These are phyloP conservation scores for Annona cherimola DNA, from an alignment of 164 flowering plant species.

Conservation along the genomic window DNA sequence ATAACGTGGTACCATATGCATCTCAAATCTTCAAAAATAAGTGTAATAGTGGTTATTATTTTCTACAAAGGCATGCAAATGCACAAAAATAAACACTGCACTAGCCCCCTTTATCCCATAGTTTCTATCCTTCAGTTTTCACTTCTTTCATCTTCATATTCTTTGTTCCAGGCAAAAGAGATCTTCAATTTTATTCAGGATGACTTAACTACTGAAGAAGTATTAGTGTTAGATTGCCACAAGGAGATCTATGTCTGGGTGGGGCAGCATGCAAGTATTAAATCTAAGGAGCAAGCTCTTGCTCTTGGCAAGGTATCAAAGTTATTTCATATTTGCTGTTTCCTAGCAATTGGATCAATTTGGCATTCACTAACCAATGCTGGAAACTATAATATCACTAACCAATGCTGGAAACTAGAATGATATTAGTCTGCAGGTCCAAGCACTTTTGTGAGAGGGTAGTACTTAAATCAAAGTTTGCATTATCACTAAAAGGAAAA, in stretches of 20 bases:
- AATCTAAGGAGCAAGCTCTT: constrained; percentile 42
- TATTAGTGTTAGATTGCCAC: constrained; percentile 60
- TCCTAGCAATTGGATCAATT: too few relatives aligned
- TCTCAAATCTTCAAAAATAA: not conserved
- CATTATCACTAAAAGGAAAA: too few relatives aligned
- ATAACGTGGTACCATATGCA: not conserved
- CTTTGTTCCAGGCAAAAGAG: constrained; percentile 57
- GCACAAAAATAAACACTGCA: not conserved
- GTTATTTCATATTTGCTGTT: not conserved
- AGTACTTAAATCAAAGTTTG: too few relatives aligned
- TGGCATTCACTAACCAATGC: too few relatives aligned
- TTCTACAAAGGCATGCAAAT: not conserved
- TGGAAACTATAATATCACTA: too few relatives aligned
- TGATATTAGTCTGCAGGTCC: too few relatives aligned
- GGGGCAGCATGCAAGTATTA: constrained; percentile 44
- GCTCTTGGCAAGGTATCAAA: constrained; percentile 43
- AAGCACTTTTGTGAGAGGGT: too few relatives aligned
- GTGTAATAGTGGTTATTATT: not conserved
- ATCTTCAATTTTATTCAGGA: constrained; percentile 76
- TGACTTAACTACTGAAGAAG: constrained; percentile 81
- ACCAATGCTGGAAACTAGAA: too few relatives aligned
- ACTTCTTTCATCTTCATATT: not conserved
- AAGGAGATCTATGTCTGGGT: constrained; percentile 69
- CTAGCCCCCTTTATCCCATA: constrained; percentile 3
- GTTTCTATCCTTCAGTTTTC: not conserved